phyloP scores from a whole-genome alignment of 768 basidiomycete species.

The Boletus speciosus region DNA sequence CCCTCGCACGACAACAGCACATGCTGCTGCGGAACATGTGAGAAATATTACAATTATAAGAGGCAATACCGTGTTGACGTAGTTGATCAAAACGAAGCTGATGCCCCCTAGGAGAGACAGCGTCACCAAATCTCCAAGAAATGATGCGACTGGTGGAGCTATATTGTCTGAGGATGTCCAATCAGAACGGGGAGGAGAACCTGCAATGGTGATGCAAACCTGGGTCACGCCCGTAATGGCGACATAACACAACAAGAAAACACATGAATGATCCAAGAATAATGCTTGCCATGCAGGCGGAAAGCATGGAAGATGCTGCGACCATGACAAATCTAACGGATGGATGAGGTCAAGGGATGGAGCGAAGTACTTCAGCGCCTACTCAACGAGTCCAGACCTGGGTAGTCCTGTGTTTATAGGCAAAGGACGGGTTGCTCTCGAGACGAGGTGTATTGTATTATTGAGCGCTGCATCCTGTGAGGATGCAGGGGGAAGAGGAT shows the following conservation, averaged over 20 bases:
- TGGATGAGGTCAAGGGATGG: constrained; percentile 3
- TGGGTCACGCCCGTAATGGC: constrained; percentile 76
- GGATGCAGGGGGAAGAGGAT: constrained; percentile 15
- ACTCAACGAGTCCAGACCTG: constrained; percentile 41
- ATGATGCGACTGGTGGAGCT: constrained; percentile 88
- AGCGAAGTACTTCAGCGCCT: constrained; percentile 9
- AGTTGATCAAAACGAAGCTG: constrained; percentile 67
- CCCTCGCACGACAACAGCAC: constrained; percentile 53
- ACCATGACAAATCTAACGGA: constrained; percentile 67
- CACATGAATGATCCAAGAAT: constrained; percentile 94
- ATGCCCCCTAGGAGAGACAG: constrained; percentile 75
- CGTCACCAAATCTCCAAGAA: constrained; percentile 90
- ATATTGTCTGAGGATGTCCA: constrained; percentile 70
- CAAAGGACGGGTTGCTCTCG: constrained; percentile 22
- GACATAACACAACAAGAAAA: constrained; percentile 71
- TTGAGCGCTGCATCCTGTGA: constrained; percentile 10
- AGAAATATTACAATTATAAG: constrained; percentile 49
- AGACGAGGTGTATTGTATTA: constrained; percentile 3
- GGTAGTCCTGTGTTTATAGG: constrained; percentile 28
- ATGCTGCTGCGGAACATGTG: constrained; percentile 47
- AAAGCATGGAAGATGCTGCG: constrained; percentile 72
- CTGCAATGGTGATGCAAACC: constrained; percentile 43
- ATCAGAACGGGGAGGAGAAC: background rate
- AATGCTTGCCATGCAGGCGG: constrained; percentile 72
- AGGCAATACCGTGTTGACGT: constrained; percentile 64